Conservation (phyloP, 371 early-diverging fungal genomes). For the Apophysomyces ossiformis region DNA sequence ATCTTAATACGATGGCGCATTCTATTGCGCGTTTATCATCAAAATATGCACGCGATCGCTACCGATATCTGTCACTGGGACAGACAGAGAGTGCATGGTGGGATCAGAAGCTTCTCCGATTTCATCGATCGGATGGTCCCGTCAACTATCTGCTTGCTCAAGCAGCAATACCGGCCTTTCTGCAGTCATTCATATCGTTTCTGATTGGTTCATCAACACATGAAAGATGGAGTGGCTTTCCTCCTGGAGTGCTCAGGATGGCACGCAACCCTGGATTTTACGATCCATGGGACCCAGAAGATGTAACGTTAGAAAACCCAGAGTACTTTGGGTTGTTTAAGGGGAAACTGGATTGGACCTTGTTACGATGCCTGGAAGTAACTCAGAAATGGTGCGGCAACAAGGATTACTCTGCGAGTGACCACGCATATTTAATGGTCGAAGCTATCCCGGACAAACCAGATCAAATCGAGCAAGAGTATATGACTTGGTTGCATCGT, state of each 20-base stretch:
- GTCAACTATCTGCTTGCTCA: constrained; percentile 49
- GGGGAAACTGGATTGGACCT: constrained; percentile 82
- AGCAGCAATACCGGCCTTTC: constrained; percentile 34
- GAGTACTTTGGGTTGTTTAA: constrained; percentile 65
- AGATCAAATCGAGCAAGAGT: constrained; percentile 17
- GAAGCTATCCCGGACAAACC: constrained; percentile 49
- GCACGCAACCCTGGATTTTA: constrained; percentile 79
- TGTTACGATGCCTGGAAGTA: constrained; percentile 65
- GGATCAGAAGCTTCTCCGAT: constrained; percentile 56
- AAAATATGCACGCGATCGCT: constrained; percentile 68
- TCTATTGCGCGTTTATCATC: constrained; percentile 77
- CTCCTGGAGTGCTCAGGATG: constrained; percentile 43
- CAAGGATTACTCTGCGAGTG: constrained; percentile 67
- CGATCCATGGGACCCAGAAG: constrained; percentile 70
- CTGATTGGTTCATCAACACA: constrained; percentile 2
- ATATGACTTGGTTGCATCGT: constrained; percentile 20
- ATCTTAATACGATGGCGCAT: constrained; percentile 84
- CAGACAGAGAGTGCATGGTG: constrained; percentile 78
- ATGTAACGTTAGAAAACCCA: constrained; percentile 70
- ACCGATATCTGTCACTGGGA: constrained; percentile 67
- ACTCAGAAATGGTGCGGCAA: constrained; percentile 62
- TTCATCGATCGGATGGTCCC: constrained; percentile 48
- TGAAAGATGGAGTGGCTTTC: constrained; percentile 48
- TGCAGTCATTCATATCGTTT: constrained; percentile 15
- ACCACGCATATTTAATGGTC: constrained; percentile 77